Base-by-base conservation (phyloP, 768 basidiomycete genomes). In the Lepiota venenata region DNA sequence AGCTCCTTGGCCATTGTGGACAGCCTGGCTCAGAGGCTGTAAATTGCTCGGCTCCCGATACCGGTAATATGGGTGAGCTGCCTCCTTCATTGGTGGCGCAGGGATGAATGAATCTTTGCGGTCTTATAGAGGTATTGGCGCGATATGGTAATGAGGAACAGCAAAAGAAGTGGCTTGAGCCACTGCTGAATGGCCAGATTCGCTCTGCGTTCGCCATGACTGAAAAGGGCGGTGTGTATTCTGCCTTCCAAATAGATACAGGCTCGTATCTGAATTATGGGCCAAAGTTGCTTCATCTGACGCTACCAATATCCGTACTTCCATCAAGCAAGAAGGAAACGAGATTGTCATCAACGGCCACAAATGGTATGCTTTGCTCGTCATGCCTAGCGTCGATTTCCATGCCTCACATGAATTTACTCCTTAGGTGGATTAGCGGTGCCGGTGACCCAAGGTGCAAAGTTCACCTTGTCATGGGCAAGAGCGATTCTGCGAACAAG, bases 191-290 rank as follows among this genome's bases (percentile, higher is more conserved):
- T 53, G 97, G 96, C 42, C 87, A 96, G 71, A 98, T 92, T 57
- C 87, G 97, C 36, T 93, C 90, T 15, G 87, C 94, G 6, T 99
- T 99, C 64, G 80, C 94, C 39, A 99, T 99, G 97, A 99, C 97
- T 1, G 97, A 99, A 71, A 84, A 87, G 61, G 85, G 89, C 62
- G 87, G 93, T 91, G 47, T 47, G 66, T 59, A 7, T 29, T 9
- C 9, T 8, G 9, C 3, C 8, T 15, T 29, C n/a, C 49, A 10
- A 14, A 5, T 6, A 14, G 11, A n/a, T 14, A 10, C n/a, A 8
- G 6, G 10, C 29, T 22, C 18, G 7, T 22, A 11, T 50, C 50
- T 47, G 22, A 22, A 57, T 5, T 37, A 50, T 36, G 39, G 32
- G 32, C 21, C 39, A 15, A 47, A 89, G 92, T 94, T 51, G 85